Evolutionary conservation across 1,284 basidiomycete genomes (phyloP).

Genomic region (Singerocomus rubriflavus): DNA sequence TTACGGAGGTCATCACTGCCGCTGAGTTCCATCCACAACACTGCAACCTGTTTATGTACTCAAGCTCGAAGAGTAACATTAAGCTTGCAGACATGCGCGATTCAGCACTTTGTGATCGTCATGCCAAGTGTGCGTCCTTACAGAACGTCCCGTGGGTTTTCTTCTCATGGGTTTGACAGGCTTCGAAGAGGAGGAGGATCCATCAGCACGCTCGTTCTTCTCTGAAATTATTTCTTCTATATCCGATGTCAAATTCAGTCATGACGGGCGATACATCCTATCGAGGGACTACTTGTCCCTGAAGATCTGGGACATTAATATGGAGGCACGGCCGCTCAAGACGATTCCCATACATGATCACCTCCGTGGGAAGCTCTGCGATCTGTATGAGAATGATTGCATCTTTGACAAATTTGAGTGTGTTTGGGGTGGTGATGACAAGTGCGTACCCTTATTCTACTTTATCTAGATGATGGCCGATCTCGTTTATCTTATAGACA

Average conservation of each 20-base stretch:
- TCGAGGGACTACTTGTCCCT: conserved; percentile 96
- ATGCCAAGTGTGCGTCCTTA: conserved; percentile 84
- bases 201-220: conserved; percentile 97
- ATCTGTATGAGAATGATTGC: conserved; percentile 99
- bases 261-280: conserved; percentile 95
- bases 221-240: conserved; percentile 99
- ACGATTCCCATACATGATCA: conserved; percentile 99
- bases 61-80: conserved; percentile 99
- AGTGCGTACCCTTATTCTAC: conserved; percentile 54
- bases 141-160: conserved; percentile 5
- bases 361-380: conserved; percentile 94
- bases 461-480: conserved; percentile 4
- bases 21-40: conserved; percentile 98
- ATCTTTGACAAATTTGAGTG: conserved; percentile 99
- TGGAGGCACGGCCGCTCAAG: conserved; percentile 96
- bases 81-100: conserved; percentile 99
- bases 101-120: conserved; percentile 93
- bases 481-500: conserved; percentile 50
- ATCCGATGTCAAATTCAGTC: conserved; percentile 99
- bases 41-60: conserved; percentile 99
- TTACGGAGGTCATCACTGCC: conserved; percentile 99
- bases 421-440: conserved; percentile 92
- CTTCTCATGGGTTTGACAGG: conserved; percentile 47
- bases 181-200: conserved; percentile 98
- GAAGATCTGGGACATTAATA: conserved; percentile 99